Evolutionary conservation across 192 early-diverging fungal genomes (phyloP), one percentile per base, ranked within the genome.

Genomic region (Mortierella alpina): DNA sequence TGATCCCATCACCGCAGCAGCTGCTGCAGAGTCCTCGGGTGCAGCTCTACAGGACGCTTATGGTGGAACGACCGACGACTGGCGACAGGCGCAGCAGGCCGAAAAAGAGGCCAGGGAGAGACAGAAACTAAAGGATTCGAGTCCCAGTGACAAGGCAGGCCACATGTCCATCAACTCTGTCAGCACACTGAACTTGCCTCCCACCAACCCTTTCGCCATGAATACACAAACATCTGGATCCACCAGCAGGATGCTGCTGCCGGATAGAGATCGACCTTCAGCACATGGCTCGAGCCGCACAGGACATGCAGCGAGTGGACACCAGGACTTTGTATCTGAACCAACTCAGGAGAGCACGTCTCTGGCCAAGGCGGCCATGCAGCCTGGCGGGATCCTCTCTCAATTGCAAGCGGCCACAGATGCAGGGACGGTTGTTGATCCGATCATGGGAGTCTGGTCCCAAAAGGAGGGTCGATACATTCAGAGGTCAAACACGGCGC

Each of bases 361-460:
- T 12, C 64, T 80, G 40, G 70, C 69, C 41, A 80, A 68, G 52
- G 77, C 77, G 23, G 59, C 77, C 2, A 44, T 67, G 6, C 77
- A 80, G 14, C 64, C 63, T 4, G 77, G 77, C 10, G 70, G 77
- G 11, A 80, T 80, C 14, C 41, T 80, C 13, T 52, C 69, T 9
- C 77, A 80, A 20, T 20, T 80, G 47, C 56, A 80, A 41, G 69
- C 69, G 11, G 70, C 77, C 17, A 72, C 70, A 7, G 77, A 80
- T 8, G 65, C 46, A 20, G 70, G 77, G 5, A 57, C 72, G 47
- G 69, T 79, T 14, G 45, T 80, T 14, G 77, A 80, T 53, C 77
- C 70, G 6, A 20, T 50, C 2, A 46, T 42, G 14, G 60, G 59
- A 4, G 49, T 79, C n/a, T 67, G 69, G 68, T 71, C 76, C 8